Percentiles rank a stretch among this genome's conserved stretches.
phyloP scores from a whole-genome alignment of 768 basidiomycete genomes.

The Cystobasidium onofrii region DNA sequence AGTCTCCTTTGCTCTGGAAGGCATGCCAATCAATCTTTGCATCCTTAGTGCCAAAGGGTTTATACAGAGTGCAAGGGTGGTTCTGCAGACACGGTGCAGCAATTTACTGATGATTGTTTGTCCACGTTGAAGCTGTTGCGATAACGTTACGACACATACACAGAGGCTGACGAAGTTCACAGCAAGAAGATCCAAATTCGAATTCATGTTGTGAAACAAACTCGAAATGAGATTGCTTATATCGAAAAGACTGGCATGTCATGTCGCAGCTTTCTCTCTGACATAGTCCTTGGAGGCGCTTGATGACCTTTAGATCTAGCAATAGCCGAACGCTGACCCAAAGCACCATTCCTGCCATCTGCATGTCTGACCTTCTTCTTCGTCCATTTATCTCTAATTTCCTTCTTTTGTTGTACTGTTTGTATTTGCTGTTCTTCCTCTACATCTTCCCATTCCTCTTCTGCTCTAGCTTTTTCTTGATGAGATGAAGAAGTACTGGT shows the following conservation, averaged over 20 bases:
- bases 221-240: not conserved
- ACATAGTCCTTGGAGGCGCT: constrained; percentile 12
- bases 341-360: constrained; percentile 12
- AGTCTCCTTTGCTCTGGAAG: too few species aligned
- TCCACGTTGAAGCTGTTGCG: too few species aligned
- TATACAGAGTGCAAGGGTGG: too few species aligned
- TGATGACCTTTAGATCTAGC: constrained; percentile 22
- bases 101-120: too few species aligned
- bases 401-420: not conserved
- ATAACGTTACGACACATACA: too few species aligned
- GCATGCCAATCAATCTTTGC: too few species aligned
- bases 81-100: too few species aligned
- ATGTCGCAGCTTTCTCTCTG: not conserved
- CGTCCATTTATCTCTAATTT: not conserved
- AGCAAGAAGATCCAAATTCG: too few species aligned
- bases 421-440: not conserved
- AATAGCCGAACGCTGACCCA: constrained; percentile 8
- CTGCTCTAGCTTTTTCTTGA: not conserved
- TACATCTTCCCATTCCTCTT: constrained; percentile 18
- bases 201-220: too few species aligned
- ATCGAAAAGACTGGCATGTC: not conserved
- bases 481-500: not conserved
- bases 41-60: too few species aligned
- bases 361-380: constrained; percentile 9
- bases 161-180: too few species aligned